Base-by-base conservation (phyloP, 768 basidiomycete genomes). In the Rhodotorula paludigena region DNA sequence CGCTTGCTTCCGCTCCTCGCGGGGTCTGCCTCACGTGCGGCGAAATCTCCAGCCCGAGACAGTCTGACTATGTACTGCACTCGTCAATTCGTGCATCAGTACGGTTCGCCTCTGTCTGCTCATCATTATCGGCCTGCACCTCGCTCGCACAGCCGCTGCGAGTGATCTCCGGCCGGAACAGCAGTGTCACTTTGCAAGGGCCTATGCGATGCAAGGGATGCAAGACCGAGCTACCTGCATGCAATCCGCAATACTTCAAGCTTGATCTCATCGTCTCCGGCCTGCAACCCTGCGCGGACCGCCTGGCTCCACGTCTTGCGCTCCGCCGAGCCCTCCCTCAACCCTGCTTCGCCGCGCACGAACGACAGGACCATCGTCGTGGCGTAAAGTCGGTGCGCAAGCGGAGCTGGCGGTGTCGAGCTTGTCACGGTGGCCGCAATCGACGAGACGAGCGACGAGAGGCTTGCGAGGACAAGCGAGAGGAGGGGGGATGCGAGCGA, bases 381-480 rank as follows among this genome's bases (percentile, higher is more conserved):
- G 30, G 47, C 30, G 56, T 71, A 71, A 54, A 71, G 57, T 20
- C 39, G 63, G 36, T 57, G 41, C 35, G 3, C 21, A n/a, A n/a
- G n/a, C n/a, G n/a, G n/a, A n/a, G n/a, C n/a, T n/a, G n/a, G n/a
- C n/a, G n/a, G n/a, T n/a, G 30, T 18, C 30, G 41, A 2, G 0
- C 2, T 23, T 25, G 62, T 11, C 16, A n/a, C 35, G 35, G 44
- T 15, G 33, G 16, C 14, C 23, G 44, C 15, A 25, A 47, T 8
- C 21, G 25, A 35, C 18, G 23, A 0, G 39, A 64, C 33, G 28
- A 69, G 58, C 3, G 32, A 0, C 15, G 63, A 45, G 41, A 72
- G 41, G 25, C 71, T 60, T 1, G 42, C 16, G 32, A 67, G 41
- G 51, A 62, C 45, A 56, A 64, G 44, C 1, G 38, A 15, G 18